Evolutionary conservation across 2,329 filamentous ascomycete species (phyloP), one percentile per base, ranked within the genome.

Genomic region (Septoria linicola): DNA sequence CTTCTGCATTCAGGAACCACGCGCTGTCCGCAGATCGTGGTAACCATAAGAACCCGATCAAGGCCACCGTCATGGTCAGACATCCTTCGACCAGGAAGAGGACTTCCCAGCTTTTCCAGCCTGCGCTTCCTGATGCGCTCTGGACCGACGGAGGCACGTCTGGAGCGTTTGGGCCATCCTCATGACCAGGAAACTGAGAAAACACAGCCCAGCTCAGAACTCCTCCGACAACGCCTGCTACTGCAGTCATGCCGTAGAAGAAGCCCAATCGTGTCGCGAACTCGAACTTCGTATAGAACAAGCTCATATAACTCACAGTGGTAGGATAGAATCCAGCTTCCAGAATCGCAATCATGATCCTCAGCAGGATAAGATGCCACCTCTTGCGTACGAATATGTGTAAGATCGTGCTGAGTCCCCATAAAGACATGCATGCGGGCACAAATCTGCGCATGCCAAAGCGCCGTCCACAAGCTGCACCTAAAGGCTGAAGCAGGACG

Each of bases 291-390:
- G 77, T 79, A 59, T 82, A 82, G 63, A 81, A 82, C 44, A 79
- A 68, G 14, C 77, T 78, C 21, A 83, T 71, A 57, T 82, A 83
- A n/a, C 75, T 74, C 13, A 82, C 78, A 2, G 77, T 76, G 1
- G 79, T 79, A 3, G 80, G 78, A 57, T 82, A 83, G 60, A 83
- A 82, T 2, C 80, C 80, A 41, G 79, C 76, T 70, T 79, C 76
- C 17, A 79, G 63, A 21, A 66, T 69, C 0, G 75, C 76, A 35
- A 79, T 76, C 2, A 73, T 51, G 14, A 74, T 70, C 27, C 76
- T 62, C 53, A 79, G 54, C 17, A 67, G 57, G 30, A 74, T 74
- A 42, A 78, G 63, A 67, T 77, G 73, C 74, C 74, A 76, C 55
- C 70, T 67, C 37, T 67, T 63, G 40, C 66, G 66, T 19, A 78